Conservation (phyloP, 371 early-diverging fungal species). For the Mucor piriformis region DNA sequence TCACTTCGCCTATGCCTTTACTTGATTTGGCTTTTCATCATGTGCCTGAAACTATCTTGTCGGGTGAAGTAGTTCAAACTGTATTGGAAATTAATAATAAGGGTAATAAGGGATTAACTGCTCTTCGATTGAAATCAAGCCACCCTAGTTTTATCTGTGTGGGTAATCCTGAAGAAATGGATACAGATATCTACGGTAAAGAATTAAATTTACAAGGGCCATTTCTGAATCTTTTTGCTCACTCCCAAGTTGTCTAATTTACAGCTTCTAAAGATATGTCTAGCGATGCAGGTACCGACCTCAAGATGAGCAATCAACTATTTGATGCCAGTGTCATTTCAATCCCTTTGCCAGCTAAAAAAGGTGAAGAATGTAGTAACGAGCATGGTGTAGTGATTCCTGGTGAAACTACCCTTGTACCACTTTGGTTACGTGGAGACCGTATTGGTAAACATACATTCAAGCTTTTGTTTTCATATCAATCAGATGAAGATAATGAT, state of each 20-base stretch:
- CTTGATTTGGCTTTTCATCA: conserved; percentile 75
- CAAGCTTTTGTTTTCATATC: conserved; percentile 68
- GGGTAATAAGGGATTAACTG: conserved; percentile 75
- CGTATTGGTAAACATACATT: conserved; percentile 86
- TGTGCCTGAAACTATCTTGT: conserved; percentile 78
- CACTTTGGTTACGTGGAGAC: conserved; percentile 91
- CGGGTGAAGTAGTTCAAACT: conserved; percentile 81
- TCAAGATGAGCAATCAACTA: conserved; percentile 29
- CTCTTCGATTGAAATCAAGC: conserved; percentile 75
- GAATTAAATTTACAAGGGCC: no score
- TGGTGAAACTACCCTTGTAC: conserved; percentile 74
- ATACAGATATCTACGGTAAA: conserved; percentile 46
- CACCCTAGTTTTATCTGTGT: conserved; percentile 89
- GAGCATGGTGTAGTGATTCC: conserved; percentile 58
- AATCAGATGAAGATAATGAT: conserved; percentile 70
- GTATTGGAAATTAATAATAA: conserved; percentile 82
- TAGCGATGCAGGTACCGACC: background rate
- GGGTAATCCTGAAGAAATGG: conserved; percentile 56
- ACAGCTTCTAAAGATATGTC: background rate
- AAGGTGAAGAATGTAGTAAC: conserved; percentile 21
- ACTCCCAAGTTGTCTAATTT: background rate
- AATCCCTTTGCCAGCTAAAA: conserved; percentile 39
- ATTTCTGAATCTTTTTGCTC: no score
- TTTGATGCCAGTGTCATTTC: conserved; percentile 49
- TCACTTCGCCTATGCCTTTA: conserved; percentile 84